Evolutionary conservation across 2,329 filamentous ascomycete genomes (phyloP).

Genomic region (Geoglossum cookeanum): DNA sequence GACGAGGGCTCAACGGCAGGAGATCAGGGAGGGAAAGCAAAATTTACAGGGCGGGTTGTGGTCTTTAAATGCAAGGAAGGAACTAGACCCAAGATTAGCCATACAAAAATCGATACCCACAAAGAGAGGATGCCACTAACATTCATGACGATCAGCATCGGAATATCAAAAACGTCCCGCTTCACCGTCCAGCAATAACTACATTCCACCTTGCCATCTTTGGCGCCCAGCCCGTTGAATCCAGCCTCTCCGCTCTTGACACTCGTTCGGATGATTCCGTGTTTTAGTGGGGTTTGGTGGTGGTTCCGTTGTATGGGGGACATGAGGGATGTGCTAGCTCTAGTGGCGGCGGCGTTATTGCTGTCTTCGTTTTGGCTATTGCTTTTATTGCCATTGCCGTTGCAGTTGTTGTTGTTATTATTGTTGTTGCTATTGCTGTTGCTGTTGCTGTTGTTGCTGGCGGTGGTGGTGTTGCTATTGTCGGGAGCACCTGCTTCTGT

Average conservation of each 20-base stretch:
- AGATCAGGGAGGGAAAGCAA: background rate
- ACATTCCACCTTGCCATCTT: conserved; percentile 82
- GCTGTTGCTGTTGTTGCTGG: background rate
- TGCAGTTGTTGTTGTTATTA: background rate
- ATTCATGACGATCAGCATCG: conserved; percentile 96
- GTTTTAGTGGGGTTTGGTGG: background rate
- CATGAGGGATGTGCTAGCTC: background rate
- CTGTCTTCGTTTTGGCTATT: background rate
- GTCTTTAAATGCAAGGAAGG: background rate
- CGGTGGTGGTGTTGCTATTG: background rate
- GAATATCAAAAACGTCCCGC: conserved; percentile 92
- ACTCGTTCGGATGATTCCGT: background rate
- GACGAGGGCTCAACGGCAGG: background rate
- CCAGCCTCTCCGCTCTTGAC: conserved; percentile 32
- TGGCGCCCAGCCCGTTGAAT: conserved; percentile 59
- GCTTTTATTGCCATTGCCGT: background rate
- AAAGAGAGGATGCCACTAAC: conserved; percentile 35
- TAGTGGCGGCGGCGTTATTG: background rate
- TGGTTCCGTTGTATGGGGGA: background rate
- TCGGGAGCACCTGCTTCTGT: background rate
- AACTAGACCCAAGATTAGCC: background rate
- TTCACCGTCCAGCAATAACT: conserved; percentile 96
- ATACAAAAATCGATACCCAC: background rate
- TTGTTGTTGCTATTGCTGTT: background rate
- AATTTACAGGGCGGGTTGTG: background rate